A percentile compares a stretch with the other conserved stretches of the same genome.
Evolutionary conservation across 345 rosid species (phyloP).

Genomic region (Garcia nutans): DNA sequence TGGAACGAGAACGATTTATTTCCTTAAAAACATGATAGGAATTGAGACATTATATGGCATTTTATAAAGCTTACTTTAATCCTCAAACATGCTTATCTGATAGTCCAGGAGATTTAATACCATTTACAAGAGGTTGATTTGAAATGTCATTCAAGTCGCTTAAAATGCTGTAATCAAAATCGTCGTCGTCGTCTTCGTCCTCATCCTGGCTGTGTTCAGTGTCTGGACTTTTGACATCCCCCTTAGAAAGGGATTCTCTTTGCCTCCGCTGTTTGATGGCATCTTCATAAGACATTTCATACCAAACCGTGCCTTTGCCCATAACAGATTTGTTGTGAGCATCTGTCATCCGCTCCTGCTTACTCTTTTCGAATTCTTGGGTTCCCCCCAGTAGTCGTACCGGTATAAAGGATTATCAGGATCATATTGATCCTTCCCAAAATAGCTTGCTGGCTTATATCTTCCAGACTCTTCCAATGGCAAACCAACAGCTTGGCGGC

Average conservation of each 20-base stretch:
- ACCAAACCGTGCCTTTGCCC: conserved; percentile 83
- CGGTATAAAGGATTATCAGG: conserved; percentile 73
- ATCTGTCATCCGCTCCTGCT: conserved; percentile 64
- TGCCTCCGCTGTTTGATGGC: conserved; percentile 54
- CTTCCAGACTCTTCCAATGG: conserved; percentile 96
- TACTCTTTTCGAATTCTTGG: conserved; percentile 87
- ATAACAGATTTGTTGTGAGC: conserved; percentile 79
- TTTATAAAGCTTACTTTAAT: conserved; percentile 5
- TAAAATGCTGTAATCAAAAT: conserved; percentile 72
- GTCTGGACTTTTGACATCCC: conserved; percentile 32
- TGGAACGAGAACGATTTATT: no score
- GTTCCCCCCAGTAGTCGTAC: conserved; percentile 96
- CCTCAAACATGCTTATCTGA: conserved; percentile 49
- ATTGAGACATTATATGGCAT: neutral
- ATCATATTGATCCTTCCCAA: conserved; percentile 86
- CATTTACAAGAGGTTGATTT: conserved; percentile 72
- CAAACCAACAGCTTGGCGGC: conserved; percentile 82
- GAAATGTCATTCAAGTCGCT: conserved; percentile 41
- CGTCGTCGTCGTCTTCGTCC: conserved; percentile 50
- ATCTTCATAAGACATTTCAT: conserved; percentile 79
- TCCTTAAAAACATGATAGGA: no score
- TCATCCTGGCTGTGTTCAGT: conserved; percentile 26
- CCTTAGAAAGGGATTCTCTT: conserved; percentile 50
- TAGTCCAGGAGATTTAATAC: conserved; percentile 61
- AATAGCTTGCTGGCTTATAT: conserved; percentile 71